Percentiles rank a stretch among this genome's conserved stretches.
phyloP scores from a whole-genome alignment of 345 rosid species.

The Gossypium longicalyx region DNA sequence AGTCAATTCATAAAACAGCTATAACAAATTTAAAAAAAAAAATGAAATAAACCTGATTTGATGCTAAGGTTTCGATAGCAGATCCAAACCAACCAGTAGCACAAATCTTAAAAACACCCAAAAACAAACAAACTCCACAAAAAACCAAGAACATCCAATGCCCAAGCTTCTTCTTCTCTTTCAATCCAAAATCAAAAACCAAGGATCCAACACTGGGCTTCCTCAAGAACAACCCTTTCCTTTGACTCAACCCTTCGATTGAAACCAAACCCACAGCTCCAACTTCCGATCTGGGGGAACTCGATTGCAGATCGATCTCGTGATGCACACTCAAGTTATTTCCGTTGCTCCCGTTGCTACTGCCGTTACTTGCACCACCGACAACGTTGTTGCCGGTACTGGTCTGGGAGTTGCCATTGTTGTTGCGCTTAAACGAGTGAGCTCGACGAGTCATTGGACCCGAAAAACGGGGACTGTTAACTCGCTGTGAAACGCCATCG shows the following conservation, averaged over 20 bases:
- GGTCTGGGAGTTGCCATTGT: slow-evolving; percentile 24
- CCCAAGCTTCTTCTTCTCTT: slow-evolving; percentile 72
- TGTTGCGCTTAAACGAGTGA: slow-evolving; percentile 75
- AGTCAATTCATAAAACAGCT: slow-evolving; percentile 5
- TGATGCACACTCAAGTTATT: slow-evolving; percentile 36
- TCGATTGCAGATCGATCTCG: slow-evolving; percentile 68
- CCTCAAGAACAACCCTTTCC: slow-evolving; percentile 40
- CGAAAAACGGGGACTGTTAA: slow-evolving; percentile 83
- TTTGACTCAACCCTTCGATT: slow-evolving; percentile 37
- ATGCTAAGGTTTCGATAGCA: slow-evolving; percentile 54
- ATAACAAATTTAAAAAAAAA: not conserved
- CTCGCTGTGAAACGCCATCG: slow-evolving; percentile 73
- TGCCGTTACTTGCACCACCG: slow-evolving; percentile 3
- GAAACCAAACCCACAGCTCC: slow-evolving; percentile 25
- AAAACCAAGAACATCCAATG: slow-evolving; percentile 84
- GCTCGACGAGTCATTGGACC: slow-evolving; percentile 90
- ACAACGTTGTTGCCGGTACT: slow-evolving; percentile 3
- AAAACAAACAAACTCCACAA: slow-evolving; percentile 76
- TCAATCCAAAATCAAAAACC: slow-evolving; percentile 56
- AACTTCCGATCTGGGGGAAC: slow-evolving; percentile 76
- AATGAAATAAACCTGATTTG: slow-evolving; percentile 38
- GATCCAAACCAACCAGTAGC: slow-evolving; percentile 91
- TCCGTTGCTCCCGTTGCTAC: slow-evolving; percentile 5
- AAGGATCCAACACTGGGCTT: slow-evolving; percentile 50
- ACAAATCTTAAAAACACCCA: slow-evolving; percentile 85